Base-by-base conservation (phyloP, 2,329 filamentous ascomycete species). In the Xylariaceae sp. region DNA sequence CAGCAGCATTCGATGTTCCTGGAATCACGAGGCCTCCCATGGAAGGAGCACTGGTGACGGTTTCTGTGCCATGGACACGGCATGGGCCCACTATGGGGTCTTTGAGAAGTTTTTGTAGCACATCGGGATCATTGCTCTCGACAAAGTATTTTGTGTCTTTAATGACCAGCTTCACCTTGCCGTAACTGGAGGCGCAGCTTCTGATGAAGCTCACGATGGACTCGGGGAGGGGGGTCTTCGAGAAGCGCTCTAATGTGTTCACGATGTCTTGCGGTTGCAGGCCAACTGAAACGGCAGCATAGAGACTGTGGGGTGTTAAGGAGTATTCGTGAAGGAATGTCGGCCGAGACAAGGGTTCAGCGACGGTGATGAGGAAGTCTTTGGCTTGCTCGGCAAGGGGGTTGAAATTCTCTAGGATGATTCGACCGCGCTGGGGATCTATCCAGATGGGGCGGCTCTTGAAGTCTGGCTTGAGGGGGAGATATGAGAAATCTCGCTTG, bases 141-240 rank as follows among this genome's bases (percentile, higher is more conserved):
- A 97, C 83, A 57, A 86, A 96, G 67, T 95, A 96, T 55, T 88
- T 87, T 52, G 92, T 97, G 59, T 96, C 87, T 66, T 95, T 95
- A 52, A 97, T 68, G 36, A 97, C 93, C 42, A 97, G 80, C 66
- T 95, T 93, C 44, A 96, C 90, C 67, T 96, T 97, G 54, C 93
- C 93, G 63, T 93, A 97, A 42, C 88, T 93, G 53, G 88, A 83
- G 5, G 90, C 95, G 52, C 89, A 93, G 49, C 82, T 82, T 21
- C 68, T 70, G 54, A 92, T 92, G 64, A 92, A 96, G 7, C 80
- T 73, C 50, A 83, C 79, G 50, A 97, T 87, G 38, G 83, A 80
- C n/a, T 86, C 78, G 0, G 92, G 90, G 11, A 97, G 73, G 6
- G 86, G 83, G 2, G 87, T 94, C 71, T 97, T 97, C 16, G 90